Evolutionary conservation across 1,284 basidiomycete genomes (phyloP), one percentile per base, ranked within the genome.

Genomic region (Heterobasidion occidentale): DNA sequence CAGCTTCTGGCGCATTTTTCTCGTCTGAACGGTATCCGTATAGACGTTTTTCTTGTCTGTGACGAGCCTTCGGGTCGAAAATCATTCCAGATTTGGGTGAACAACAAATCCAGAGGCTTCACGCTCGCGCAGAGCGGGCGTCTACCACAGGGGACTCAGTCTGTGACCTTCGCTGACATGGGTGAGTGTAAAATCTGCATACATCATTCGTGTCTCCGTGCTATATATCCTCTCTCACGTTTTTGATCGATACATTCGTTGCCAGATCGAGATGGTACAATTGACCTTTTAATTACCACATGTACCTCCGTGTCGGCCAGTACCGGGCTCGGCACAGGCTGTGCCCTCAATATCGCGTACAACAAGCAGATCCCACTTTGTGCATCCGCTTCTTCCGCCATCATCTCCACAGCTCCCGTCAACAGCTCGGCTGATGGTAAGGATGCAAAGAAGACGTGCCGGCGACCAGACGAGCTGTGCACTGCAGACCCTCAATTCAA

Each of bases 201-300:
- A 48, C 6, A 14, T 44, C 53, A 42, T n/a, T 3, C 38, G 38
- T 3, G 3, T 8, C 5, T 12, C 38, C 7, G n/a, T 12, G 38
- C 38, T 42, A 42, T 4, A 11, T 15, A 14, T 51, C 27, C 50
- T 35, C 11, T 17, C 20, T 38, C n/a, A 36, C 47, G 5, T 51
- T 11, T 34, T 36, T 15, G 46, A 17, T 51, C 50, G 27, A 47
- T 46, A 42, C 33, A 35, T 38, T 48, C 46, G 9, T 48, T 33
- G n/a, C 3, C 47, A 94, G 93, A 97, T 67, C 84, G 97, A 12
- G 97, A 99, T 65, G 96, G 96, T 1, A 96, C 95, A 0, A 90
- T 98, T 49, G 96, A 99, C 69, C 85, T 99, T 77, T 79, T 99
- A 51, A 95, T 98, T 64, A 81, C 92, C 0, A 89, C 89, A 0